Percentiles rank a stretch among this genome's conserved stretches.
These are phyloP conservation scores for Fusarium citri DNA, from an alignment of 2,329 filamentous ascomycete genomes.

Conservation along the genomic window DNA sequence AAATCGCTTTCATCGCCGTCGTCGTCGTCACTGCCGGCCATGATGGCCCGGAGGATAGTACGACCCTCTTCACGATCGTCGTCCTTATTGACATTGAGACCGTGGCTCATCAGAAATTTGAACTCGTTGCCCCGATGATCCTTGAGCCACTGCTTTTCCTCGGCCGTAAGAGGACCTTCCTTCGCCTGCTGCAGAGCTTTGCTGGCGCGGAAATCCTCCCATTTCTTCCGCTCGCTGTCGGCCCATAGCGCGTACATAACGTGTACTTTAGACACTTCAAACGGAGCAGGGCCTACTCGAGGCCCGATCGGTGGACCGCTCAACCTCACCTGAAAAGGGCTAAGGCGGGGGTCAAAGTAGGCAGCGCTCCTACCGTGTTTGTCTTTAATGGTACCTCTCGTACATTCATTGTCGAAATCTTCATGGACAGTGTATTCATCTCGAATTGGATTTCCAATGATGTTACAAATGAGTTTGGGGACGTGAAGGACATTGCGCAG, in stretches of 20 bases:
- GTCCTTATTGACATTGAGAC: not conserved
- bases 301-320: not conserved
- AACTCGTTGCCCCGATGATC: not conserved
- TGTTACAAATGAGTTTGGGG: not conserved
- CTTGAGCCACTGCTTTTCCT: not conserved
- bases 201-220: too few species aligned
- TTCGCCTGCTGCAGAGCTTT: too few species aligned
- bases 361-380: not conserved
- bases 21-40: not conserved
- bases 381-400: not conserved
- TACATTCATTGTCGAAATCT: too few species aligned
- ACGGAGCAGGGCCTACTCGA: not conserved
- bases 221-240: not conserved
- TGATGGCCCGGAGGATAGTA: not conserved
- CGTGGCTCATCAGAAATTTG: not conserved
- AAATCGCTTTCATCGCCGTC: too few species aligned
- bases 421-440: not conserved
- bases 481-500: not conserved
- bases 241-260: not conserved
- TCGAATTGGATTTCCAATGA: not conserved
- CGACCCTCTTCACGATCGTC: not conserved
- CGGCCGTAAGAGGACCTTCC: rapidly evolving
- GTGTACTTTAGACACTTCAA: not conserved
- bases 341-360: not conserved
- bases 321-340: not conserved